Evolutionary conservation across 805 yeast species (phyloP).

Genomic region (Yarrowia alimentaria): DNA sequence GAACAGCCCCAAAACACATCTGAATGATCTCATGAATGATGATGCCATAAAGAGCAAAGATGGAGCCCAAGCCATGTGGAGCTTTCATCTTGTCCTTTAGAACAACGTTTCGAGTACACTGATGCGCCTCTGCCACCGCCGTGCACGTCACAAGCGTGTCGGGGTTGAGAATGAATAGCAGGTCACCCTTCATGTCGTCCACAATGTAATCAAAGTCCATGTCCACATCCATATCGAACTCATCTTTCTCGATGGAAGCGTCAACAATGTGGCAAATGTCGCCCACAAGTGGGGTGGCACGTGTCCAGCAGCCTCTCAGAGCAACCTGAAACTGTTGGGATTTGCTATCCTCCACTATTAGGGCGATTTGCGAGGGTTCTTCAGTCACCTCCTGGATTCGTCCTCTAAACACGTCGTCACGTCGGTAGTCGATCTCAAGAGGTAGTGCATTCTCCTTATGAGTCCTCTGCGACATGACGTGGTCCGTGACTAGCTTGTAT

Average conservation of each 20-base stretch:
- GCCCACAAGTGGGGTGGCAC: slow-evolving; percentile 30
- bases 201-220: slow-evolving; percentile 40
- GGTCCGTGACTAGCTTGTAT: slow-evolving; percentile 20
- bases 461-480: slow-evolving; percentile 17
- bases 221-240: slow-evolving; percentile 29
- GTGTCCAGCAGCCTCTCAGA: slow-evolving; percentile 19
- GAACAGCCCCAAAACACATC: slow-evolving; percentile 46
- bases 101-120: slow-evolving; percentile 71
- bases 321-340: slow-evolving; percentile 1
- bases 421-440: slow-evolving; percentile 15
- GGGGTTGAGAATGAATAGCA: slow-evolving; percentile 74
- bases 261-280: slow-evolving; percentile 41
- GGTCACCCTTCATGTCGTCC: slow-evolving; percentile 54
- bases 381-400: slow-evolving; percentile 4
- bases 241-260: neutral
- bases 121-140: slow-evolving; percentile 67
- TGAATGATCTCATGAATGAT: slow-evolving; percentile 79
- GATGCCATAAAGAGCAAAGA: slow-evolving; percentile 71
- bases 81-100: slow-evolving; percentile 57
- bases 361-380: neutral
- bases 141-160: slow-evolving; percentile 83
- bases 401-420: slow-evolving; percentile 11
- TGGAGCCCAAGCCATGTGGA: slow-evolving; percentile 7
- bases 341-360: slow-evolving; percentile 4
- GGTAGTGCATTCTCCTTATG: slow-evolving; percentile 12